These are phyloP conservation scores for Talaromyces sp. DNA, from an alignment of 2,329 filamentous ascomycete species.

Conservation along the genomic window DNA sequence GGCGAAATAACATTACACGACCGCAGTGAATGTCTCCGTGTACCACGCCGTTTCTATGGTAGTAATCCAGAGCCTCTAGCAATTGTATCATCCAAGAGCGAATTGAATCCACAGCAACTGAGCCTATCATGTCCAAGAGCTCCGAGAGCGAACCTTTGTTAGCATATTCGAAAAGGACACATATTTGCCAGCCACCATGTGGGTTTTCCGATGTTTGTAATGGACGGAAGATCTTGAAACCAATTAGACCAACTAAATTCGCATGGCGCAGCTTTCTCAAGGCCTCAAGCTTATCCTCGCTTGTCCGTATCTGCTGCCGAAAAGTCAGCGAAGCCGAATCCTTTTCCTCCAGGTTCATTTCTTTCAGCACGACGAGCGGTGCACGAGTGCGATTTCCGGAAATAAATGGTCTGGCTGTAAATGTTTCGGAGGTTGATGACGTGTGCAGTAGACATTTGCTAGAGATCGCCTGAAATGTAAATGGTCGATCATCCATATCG, in stretches of 20 bases:
- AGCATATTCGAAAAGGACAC: constrained; percentile 69
- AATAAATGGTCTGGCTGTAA: constrained; percentile 68
- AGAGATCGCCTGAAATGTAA: constrained; percentile 67
- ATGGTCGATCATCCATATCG: constrained; percentile 59
- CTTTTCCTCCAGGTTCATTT: constrained; percentile 58
- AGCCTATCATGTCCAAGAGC: constrained; percentile 72
- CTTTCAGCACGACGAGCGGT: constrained; percentile 67
- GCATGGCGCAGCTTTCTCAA: constrained; percentile 71
- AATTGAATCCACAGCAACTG: constrained; percentile 68
- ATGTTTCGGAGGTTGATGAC: constrained; percentile 60
- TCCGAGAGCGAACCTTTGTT: constrained; percentile 80
- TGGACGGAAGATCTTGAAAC: constrained; percentile 69
- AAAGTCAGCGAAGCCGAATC: constrained; percentile 60
- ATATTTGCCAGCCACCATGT: constrained; percentile 63
- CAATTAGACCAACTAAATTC: constrained; percentile 73
- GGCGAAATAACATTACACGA: constrained; percentile 74
- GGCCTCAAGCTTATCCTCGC: constrained; percentile 72
- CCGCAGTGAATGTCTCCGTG: constrained; percentile 78
- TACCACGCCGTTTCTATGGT: constrained; percentile 77
- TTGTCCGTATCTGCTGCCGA: constrained; percentile 69
- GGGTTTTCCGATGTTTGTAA: constrained; percentile 38
- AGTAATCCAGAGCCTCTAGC: constrained; percentile 79
- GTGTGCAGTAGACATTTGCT: constrained; percentile 64
- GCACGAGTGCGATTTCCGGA: constrained; percentile 54
- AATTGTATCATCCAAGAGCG: constrained; percentile 90